Evolutionary conservation across 2,329 filamentous ascomycete species (phyloP).

Genomic region (Penicillium sp.): DNA sequence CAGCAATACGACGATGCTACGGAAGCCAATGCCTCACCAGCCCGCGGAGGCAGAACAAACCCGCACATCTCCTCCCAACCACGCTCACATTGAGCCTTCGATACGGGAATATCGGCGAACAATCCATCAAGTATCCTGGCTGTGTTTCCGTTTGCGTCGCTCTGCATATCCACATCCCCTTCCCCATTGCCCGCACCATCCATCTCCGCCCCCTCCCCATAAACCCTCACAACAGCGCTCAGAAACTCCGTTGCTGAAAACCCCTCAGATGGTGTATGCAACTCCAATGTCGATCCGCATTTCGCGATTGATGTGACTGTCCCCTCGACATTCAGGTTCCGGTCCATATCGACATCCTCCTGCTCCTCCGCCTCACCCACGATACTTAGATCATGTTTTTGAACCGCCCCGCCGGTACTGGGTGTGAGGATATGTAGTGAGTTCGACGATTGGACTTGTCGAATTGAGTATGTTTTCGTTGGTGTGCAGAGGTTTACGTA

Average conservation of each 20-base stretch:
- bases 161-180: slow-evolving; percentile 25
- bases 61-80: slow-evolving; percentile 59
- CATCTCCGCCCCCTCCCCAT: slow-evolving; percentile 27
- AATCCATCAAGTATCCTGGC: slow-evolving; percentile 41
- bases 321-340: slow-evolving; percentile 33
- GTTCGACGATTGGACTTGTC: slow-evolving; percentile 70
- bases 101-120: slow-evolving; percentile 58
- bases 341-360: slow-evolving; percentile 5
- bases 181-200: slow-evolving; percentile 15
- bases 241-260: slow-evolving; percentile 38
- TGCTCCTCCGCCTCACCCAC: slow-evolving; percentile 26
- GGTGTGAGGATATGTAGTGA: slow-evolving; percentile 61
- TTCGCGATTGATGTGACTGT: slow-evolving; percentile 49
- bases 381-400: slow-evolving; percentile 34
- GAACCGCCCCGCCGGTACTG: slow-evolving; percentile 39
- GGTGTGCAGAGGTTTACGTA: slow-evolving; percentile 64
- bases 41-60: slow-evolving; percentile 49
- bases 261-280: slow-evolving; percentile 41
- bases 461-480: slow-evolving; percentile 62
- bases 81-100: slow-evolving; percentile 54
- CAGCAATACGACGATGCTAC: slow-evolving; percentile 36
- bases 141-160: slow-evolving; percentile 34
- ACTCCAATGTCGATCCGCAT: slow-evolving; percentile 52
- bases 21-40: slow-evolving; percentile 6
- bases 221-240: slow-evolving; percentile 36